A percentile compares a stretch with the other conserved stretches of the same genome.
These are phyloP conservation scores for Syzygium malaccense DNA, from an alignment of 441 rosid species.

Conservation along the genomic window DNA sequence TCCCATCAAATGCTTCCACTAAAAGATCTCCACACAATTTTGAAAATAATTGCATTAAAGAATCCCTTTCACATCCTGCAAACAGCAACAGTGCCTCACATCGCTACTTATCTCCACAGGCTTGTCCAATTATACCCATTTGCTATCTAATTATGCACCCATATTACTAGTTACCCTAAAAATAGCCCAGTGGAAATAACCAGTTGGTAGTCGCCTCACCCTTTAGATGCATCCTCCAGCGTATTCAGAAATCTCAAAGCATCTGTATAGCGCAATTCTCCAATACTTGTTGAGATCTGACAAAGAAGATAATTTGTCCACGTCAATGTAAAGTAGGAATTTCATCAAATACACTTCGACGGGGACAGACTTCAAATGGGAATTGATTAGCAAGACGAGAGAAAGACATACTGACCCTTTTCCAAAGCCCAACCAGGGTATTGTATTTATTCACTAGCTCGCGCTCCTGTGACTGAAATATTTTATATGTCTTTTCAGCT, in stretches of 20 bases:
- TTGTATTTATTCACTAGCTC: constrained; percentile 86
- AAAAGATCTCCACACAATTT: too few relatives aligned
- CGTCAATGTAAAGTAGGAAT: neutral
- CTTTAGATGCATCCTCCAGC: constrained; percentile 72
- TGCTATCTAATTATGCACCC: neutral
- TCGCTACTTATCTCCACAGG: neutral
- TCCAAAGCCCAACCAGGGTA: constrained; percentile 82
- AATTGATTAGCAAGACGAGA: neutral
- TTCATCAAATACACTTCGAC: neutral
- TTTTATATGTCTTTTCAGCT: constrained; percentile 66
- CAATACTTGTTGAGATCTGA: constrained; percentile 61
- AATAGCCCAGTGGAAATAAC: neutral
- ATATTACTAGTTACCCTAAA: neutral
- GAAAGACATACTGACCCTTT: constrained; percentile 57
- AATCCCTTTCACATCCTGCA: neutral
- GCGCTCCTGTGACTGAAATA: constrained; percentile 65
- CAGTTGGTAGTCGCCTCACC: constrained; percentile 11
- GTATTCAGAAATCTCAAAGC: constrained; percentile 78
- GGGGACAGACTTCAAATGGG: neutral
- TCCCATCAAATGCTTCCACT: too few relatives aligned
- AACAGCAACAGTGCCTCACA: neutral
- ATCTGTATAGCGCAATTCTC: constrained; percentile 78
- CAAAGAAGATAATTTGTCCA: neutral
- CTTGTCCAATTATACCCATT: constrained; percentile 23
- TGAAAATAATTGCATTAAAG: neutral